A percentile compares a stretch with the other conserved stretches of the same genome.
These are phyloP conservation scores for Pleurotus djamor DNA, from an alignment of 768 basidiomycete genomes.

Conservation along the genomic window DNA sequence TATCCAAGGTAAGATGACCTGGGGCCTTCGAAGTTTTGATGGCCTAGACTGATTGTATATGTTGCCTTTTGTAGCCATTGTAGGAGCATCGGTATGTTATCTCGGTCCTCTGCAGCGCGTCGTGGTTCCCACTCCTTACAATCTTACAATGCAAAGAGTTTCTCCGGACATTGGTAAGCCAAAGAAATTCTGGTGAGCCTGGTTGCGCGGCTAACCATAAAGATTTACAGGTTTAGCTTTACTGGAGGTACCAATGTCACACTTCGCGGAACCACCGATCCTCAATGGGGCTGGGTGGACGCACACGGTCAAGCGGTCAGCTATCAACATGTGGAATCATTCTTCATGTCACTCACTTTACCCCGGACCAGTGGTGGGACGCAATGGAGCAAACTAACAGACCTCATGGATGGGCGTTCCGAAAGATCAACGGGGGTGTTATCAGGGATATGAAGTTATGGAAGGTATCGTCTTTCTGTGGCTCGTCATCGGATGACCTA, in stretches of 20 bases:
- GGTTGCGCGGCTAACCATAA: not conserved
- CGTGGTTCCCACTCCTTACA: not conserved
- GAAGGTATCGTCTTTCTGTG: constrained; percentile 30
- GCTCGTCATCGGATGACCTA: not conserved
- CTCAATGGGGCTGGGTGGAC: constrained; percentile 65
- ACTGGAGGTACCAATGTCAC: constrained; percentile 57
- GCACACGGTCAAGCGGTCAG: constrained; percentile 53
- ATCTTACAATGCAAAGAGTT: constrained; percentile 24
- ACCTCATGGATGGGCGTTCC: constrained; percentile 54
- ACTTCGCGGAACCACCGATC: constrained; percentile 50
- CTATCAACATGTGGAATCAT: not conserved
- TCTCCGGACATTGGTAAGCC: constrained; percentile 42
- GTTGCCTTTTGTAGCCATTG: constrained; percentile 29
- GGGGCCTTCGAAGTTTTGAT: not conserved
- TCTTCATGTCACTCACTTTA: not conserved
- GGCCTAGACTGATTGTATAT: not conserved
- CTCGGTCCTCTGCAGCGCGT: not conserved
- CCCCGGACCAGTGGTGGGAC: constrained; percentile 54
- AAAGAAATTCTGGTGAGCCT: not conserved
- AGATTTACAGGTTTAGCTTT: constrained; percentile 45
- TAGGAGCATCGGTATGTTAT: constrained; percentile 40
- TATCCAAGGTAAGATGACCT: constrained; percentile 37
- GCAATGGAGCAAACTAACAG: constrained; percentile 48
- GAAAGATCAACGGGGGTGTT: constrained; percentile 48
- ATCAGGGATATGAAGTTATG: constrained; percentile 58